Evolutionary conservation across 202 grass and related monocot species (phyloP).

Genomic region (Setaria viridis): DNA sequence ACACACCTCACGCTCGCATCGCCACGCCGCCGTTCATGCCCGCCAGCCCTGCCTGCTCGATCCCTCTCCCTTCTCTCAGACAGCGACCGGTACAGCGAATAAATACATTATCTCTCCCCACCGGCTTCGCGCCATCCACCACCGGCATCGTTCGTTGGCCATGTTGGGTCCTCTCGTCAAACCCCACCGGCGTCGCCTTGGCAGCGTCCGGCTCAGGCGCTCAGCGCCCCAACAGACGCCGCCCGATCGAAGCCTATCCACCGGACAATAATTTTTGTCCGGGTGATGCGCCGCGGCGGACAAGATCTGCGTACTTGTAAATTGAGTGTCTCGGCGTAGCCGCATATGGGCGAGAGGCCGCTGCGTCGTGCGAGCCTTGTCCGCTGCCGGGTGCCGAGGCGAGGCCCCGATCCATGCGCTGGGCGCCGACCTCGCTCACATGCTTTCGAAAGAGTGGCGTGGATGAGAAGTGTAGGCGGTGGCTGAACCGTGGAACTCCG

Average conservation of each 20-base stretch:
- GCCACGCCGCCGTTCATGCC: constrained; percentile 17
- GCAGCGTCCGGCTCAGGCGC: constrained; percentile 12
- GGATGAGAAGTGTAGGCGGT: background rate
- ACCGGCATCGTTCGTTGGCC: background rate
- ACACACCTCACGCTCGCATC: constrained; percentile 41
- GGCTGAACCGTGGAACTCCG: background rate
- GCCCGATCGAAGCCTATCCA: constrained; percentile 3
- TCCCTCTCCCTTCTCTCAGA: background rate
- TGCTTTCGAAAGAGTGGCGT: constrained; percentile 3
- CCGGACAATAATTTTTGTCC: background rate
- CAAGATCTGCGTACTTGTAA: constrained; percentile 40
- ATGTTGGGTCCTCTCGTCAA: constrained; percentile 22
- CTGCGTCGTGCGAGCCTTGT: constrained; percentile 25
- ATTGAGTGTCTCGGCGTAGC: background rate
- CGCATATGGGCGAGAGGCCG: constrained; percentile 16
- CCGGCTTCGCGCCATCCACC: too few species aligned
- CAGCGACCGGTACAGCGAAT: constrained; percentile 47
- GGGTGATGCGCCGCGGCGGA: background rate
- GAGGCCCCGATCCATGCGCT: constrained; percentile 3
- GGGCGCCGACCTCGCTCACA: constrained; percentile 49
- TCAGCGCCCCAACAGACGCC: background rate
- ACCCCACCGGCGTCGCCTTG: constrained; percentile 21
- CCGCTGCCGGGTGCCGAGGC: background rate
- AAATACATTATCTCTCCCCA: constrained; percentile 31
- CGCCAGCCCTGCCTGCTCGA: background rate